Conservation (phyloP, 257 asterid genomes). For the Fraxinus excelsior region DNA sequence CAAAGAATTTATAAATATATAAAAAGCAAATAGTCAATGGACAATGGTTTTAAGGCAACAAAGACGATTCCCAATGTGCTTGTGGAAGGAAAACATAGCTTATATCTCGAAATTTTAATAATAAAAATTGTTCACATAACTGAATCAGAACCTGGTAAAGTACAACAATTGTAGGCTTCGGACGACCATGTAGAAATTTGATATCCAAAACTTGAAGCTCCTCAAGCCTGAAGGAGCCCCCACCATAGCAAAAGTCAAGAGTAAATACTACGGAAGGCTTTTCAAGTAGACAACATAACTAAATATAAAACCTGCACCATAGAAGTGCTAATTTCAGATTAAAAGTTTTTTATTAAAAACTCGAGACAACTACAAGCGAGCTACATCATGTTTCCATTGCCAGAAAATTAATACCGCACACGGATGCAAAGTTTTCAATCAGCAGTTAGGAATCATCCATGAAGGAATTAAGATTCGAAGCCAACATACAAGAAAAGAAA, state of each 20-base stretch:
- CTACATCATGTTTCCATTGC: not conserved
- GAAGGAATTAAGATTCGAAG: not conserved
- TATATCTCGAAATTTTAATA: constrained; percentile 13
- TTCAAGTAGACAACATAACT: not conserved
- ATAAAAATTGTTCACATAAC: not conserved
- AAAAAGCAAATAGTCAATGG: not conserved
- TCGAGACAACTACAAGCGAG: not conserved
- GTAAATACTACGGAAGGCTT: not conserved
- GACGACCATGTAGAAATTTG: constrained; percentile 86
- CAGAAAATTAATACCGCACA: not conserved
- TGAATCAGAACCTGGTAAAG: constrained; percentile 73
- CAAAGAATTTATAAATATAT: not conserved
- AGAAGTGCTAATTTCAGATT: not conserved
- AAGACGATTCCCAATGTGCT: constrained; percentile 6
- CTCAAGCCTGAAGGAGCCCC: constrained; percentile 66
- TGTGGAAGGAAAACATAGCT: constrained; percentile 17
- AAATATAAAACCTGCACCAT: not conserved
- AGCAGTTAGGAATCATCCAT: not conserved
- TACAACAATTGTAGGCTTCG: constrained; percentile 86
- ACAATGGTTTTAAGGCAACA: not conserved
- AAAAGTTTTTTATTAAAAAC: not conserved
- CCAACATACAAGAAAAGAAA: constrained; percentile 8
- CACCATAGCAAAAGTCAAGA: not conserved
- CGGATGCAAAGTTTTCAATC: not conserved
- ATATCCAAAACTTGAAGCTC: constrained; percentile 97